Evolutionary conservation across 768 basidiomycete species (phyloP).

Genomic region (Mycena filopes): DNA sequence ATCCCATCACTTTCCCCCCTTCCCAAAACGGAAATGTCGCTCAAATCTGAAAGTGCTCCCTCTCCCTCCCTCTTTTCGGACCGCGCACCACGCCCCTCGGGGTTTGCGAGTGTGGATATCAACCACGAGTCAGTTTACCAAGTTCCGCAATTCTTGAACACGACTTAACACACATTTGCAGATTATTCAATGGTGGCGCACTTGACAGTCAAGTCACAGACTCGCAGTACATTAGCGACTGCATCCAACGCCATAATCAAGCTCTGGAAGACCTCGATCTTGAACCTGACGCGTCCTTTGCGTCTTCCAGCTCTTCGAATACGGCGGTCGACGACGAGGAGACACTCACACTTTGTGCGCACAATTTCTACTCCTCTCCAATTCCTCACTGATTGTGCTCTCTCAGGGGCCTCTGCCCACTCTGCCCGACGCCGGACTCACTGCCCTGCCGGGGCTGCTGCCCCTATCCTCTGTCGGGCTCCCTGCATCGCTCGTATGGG

Average conservation of each 20-base stretch:
- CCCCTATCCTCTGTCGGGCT: too few species aligned
- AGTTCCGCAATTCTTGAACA: not conserved
- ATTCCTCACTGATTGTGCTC: too few species aligned
- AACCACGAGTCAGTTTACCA: not conserved
- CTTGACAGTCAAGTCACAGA: constrained; percentile 17
- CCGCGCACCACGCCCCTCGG: not conserved
- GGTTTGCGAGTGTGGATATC: not conserved
- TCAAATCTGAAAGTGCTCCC: not conserved
- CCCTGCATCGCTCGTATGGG: not conserved
- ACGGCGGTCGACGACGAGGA: too few species aligned
- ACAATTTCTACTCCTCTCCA: too few species aligned
- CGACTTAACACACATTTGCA: not conserved
- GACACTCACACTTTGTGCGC: too few species aligned
- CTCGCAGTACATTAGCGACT: not conserved
- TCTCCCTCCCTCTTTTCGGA: not conserved
- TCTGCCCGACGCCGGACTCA: too few species aligned
- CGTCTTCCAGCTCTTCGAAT: too few species aligned
- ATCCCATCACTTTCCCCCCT: not conserved
- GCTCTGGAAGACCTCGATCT: too few species aligned
- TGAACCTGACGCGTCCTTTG: too few species aligned
- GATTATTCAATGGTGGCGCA: constrained; percentile 13
- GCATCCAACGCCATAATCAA: not conserved
- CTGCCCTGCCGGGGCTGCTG: too few species aligned
- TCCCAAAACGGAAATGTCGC: constrained; percentile 7
- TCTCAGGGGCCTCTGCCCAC: too few species aligned